Evolutionary conservation across 2,329 filamentous ascomycete genomes (phyloP).

Genomic region (Neodidymelliopsis sp.): DNA sequence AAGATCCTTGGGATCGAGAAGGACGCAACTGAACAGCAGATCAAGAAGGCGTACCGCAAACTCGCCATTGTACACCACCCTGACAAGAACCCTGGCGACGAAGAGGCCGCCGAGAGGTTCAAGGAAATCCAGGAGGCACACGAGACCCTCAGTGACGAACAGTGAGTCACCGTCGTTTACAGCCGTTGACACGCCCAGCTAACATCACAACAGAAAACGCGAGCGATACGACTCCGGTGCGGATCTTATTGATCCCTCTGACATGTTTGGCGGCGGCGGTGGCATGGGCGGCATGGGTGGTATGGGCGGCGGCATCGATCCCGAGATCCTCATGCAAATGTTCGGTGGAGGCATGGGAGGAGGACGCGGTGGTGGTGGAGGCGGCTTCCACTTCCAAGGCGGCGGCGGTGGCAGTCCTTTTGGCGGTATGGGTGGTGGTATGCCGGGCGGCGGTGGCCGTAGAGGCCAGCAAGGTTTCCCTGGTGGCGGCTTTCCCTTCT

Average conservation of each 20-base stretch:
- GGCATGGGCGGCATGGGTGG: slow-evolving; percentile 63
- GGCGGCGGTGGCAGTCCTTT: slow-evolving; percentile 54
- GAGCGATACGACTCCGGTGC: slow-evolving; percentile 91
- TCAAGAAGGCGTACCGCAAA: slow-evolving; percentile 97
- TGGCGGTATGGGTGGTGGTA: slow-evolving; percentile 44
- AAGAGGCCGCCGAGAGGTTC: slow-evolving; percentile 86
- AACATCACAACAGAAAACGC: slow-evolving; percentile 69
- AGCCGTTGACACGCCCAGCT: slow-evolving; percentile 2
- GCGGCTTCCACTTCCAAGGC: slow-evolving; percentile 54
- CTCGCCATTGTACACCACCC: slow-evolving; percentile 93
- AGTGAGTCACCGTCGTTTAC: slow-evolving; percentile 65
- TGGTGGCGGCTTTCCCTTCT: slow-evolving; percentile 42
- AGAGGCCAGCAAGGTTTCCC: slow-evolving; percentile 28
- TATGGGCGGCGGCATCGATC: slow-evolving; percentile 63
- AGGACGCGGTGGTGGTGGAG: slow-evolving; percentile 55
- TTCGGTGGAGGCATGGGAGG: slow-evolving; percentile 57
- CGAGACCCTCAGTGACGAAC: slow-evolving; percentile 90
- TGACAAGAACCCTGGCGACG: slow-evolving; percentile 94
- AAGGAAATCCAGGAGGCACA: slow-evolving; percentile 98
- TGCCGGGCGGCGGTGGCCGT: slow-evolving; percentile 42
- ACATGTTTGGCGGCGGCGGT: slow-evolving; percentile 76
- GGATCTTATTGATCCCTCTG: slow-evolving; percentile 84
- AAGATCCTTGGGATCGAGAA: slow-evolving; percentile 92
- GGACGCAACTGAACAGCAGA: slow-evolving; percentile 80
- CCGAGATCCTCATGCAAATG: slow-evolving; percentile 46